Base-by-base conservation (phyloP, 495 filamentous ascomycete species). In the Aspergillus kassunensis region DNA sequence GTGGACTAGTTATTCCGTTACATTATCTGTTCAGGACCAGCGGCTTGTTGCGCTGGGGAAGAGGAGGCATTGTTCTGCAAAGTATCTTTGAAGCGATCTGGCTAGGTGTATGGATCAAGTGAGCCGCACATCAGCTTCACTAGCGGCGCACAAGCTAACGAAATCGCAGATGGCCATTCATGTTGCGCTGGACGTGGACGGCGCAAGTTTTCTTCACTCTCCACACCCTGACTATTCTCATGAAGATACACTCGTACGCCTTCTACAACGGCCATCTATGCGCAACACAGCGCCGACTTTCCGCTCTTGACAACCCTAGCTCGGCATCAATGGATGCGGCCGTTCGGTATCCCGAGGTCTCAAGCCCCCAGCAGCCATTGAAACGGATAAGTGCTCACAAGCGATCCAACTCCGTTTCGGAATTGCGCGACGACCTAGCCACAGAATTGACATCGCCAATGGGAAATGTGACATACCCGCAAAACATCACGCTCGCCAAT, bases 181-280 rank as follows among this genome's bases (percentile, higher is more conserved):
- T 85, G 60, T 69, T 90, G n/a, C 73, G 81, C 16, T 98, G 93
- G 93, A 89, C 91, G 40, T 89, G 85, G 85, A 98, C 93, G 6
- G 86, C 92, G 21, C 93, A 98, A 63, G 93, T 97, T 35, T 97
- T 91, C 67, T 84, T 98, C 55, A 86, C 91, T 11, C 80, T 98
- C 13, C 93, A 98, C 64, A 85, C 89, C 31, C 79, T 98, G 63
- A 84, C 87, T 12, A 74, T 98, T 6, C 82, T 97, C 21, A 98
- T 98, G 93, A 98, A 98, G 73, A 89, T 98, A 78, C 93, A 98
- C 63, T 96, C 91, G 0, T 98, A 97, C 63, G 87, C 89, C 21
- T 97, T 97, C 70, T 98, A 98, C 72, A 96, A 93, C 61, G 93
- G 93, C 2, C 93, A 98, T 70, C 80, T 98, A 6, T 90, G 86